Evolutionary conservation across 2,329 filamentous ascomycete genomes (phyloP).

Genomic region (Colletotrichum limetticola): DNA sequence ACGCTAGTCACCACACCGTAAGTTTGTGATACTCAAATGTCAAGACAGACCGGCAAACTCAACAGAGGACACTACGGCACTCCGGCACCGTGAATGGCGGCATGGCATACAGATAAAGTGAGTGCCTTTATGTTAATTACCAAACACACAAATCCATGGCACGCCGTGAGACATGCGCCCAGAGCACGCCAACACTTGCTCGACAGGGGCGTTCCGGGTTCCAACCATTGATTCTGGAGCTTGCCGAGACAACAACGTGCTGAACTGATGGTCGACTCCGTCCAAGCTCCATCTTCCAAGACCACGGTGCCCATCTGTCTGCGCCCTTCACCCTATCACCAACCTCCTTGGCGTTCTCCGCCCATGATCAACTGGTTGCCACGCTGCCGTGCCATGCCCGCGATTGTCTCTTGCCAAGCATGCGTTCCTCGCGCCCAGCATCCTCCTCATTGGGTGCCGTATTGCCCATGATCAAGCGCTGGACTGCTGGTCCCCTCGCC

Average conservation of each 20-base stretch:
- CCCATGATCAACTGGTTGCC: constrained; percentile 31
- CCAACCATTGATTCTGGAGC: constrained; percentile 10
- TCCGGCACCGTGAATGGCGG: constrained; percentile 3
- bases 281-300: constrained; percentile 14
- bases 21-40: not conserved
- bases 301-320: constrained; percentile 4
- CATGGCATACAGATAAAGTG: no score
- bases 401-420: constrained; percentile 35
- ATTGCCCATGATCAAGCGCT: constrained; percentile 1
- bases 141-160: not conserved
- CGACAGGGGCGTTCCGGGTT: constrained; percentile 22
- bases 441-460: constrained; percentile 30
- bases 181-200: constrained; percentile 29
- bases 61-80: not conserved
- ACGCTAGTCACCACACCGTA: not conserved
- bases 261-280: constrained; percentile 1
- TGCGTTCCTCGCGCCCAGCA: constrained; percentile 23
- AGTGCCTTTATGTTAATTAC: not conserved
- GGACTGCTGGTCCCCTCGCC: constrained; percentile 11
- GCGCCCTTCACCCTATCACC: constrained; percentile 12
- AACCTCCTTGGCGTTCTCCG: constrained; percentile 32
- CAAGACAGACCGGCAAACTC: not conserved
- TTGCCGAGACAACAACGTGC: constrained; percentile 23
- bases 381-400: constrained; percentile 34
- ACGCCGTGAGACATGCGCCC: constrained; percentile 31